Percentiles rank a stretch among this genome's conserved stretches.
Conservation (phyloP, 495 filamentous ascomycete species). For the Podospora anserina region DNA sequence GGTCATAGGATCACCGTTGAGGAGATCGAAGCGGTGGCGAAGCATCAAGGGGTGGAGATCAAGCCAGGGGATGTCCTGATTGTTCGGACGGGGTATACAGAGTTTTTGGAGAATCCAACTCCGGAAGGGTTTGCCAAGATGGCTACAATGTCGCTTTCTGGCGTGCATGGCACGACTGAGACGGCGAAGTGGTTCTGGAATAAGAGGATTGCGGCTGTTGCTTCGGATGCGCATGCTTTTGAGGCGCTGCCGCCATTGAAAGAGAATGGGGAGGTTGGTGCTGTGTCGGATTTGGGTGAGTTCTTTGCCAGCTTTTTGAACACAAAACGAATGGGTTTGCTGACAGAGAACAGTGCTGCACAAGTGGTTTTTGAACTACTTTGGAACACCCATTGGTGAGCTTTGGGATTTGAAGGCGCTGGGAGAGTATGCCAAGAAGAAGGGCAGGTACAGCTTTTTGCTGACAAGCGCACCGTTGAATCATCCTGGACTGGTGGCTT, state of each 20-base stretch:
- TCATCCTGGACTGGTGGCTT: conserved; percentile 50
- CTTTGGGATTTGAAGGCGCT: conserved; percentile 59
- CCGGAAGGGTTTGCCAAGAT: conserved; percentile 50
- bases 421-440: conserved; percentile 48
- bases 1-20: conserved; percentile 58
- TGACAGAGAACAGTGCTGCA: conserved; percentile 52
- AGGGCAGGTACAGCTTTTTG: conserved; percentile 64
- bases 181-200: conserved; percentile 58
- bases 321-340: conserved; percentile 34
- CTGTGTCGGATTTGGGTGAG: conserved; percentile 35
- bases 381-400: conserved; percentile 62
- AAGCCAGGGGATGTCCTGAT: conserved; percentile 62
- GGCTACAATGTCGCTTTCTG: conserved; percentile 26
- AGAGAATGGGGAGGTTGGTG: conserved; percentile 31
- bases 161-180: conserved; percentile 53
- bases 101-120: conserved; percentile 48
- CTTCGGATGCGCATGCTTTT: conserved; percentile 49
- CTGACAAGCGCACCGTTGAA: conserved; percentile 62
- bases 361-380: conserved; percentile 61
- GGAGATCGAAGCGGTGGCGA: conserved; percentile 57
- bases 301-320: conserved; percentile 4
- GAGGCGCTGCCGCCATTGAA: conserved; percentile 43
- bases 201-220: conserved; percentile 52
- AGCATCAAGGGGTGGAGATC: conserved; percentile 56
- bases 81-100: conserved; percentile 63